These are phyloP conservation scores for Penicillium freii DNA, from an alignment of 2,329 filamentous ascomycete genomes.

Conservation along the genomic window DNA sequence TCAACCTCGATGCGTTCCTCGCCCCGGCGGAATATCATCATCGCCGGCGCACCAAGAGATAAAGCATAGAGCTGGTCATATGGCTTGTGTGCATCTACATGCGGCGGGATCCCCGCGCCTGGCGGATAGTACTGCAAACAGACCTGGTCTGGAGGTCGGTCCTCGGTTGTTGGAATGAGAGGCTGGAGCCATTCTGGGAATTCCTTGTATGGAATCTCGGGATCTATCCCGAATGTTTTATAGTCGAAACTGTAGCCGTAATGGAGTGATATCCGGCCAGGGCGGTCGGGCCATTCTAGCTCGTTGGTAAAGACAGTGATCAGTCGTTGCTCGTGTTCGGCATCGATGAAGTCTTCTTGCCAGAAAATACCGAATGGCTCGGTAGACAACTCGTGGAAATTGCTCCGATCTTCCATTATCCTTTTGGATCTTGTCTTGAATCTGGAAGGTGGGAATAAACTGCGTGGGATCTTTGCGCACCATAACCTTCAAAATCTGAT, in stretches of 20 bases:
- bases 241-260: slow-evolving; percentile 60
- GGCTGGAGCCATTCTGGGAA: slow-evolving; percentile 55
- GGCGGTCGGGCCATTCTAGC: slow-evolving; percentile 49
- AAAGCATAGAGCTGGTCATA: slow-evolving; percentile 41
- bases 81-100: slow-evolving; percentile 58
- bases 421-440: neutral
- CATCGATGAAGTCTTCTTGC: slow-evolving; percentile 50
- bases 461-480: neutral
- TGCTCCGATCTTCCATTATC: neutral
- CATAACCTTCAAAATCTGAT: slow-evolving; percentile 5
- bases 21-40: slow-evolving; percentile 34
- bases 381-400: slow-evolving; percentile 28
- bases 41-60: slow-evolving; percentile 32
- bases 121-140: slow-evolving; percentile 62
- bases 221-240: slow-evolving; percentile 57
- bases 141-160: slow-evolving; percentile 55
- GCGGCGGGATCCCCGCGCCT: slow-evolving; percentile 59
- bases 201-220: slow-evolving; percentile 49
- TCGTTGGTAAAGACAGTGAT: slow-evolving; percentile 47
- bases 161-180: slow-evolving; percentile 48
- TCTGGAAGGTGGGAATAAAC: neutral
- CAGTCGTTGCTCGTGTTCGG: slow-evolving; percentile 47
- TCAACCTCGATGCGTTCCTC: slow-evolving; percentile 47
- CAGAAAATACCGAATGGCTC: slow-evolving; percentile 35
- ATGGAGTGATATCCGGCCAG: slow-evolving; percentile 52